These are phyloP conservation scores for Protomyces inundatus DNA, from an alignment of 1,139 yeast species.

Conservation along the genomic window DNA sequence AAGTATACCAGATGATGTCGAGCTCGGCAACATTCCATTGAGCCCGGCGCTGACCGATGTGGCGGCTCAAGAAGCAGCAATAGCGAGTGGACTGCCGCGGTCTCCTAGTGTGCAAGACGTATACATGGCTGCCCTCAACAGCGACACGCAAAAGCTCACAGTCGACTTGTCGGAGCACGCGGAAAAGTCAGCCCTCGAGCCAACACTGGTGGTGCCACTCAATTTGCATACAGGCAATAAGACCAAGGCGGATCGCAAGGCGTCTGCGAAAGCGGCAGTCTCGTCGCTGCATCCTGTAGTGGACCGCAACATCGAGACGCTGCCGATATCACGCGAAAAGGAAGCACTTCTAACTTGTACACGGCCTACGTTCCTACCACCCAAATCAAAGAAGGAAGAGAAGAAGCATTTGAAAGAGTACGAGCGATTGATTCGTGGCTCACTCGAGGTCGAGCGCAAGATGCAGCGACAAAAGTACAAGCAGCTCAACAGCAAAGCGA, in stretches of 20 bases:
- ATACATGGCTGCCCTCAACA: not conserved
- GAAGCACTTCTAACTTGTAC: constrained; percentile 47
- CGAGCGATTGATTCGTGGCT: constrained; percentile 48
- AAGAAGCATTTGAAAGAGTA: constrained; percentile 54
- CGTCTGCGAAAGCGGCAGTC: constrained; percentile 12
- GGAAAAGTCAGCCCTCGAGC: not conserved
- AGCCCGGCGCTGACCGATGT: not conserved
- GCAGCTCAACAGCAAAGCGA: constrained; percentile 36
- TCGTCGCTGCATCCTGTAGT: constrained; percentile 2
- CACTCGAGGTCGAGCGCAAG: constrained; percentile 41
- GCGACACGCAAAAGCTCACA: not conserved
- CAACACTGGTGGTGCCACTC: not conserved
- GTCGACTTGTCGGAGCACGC: not conserved
- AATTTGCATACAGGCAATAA: not conserved
- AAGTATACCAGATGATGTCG: not conserved
- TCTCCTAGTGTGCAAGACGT: not conserved
- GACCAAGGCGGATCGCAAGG: constrained; percentile 9
- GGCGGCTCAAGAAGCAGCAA: not conserved
- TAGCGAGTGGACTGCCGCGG: not conserved
- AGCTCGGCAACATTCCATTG: not conserved
- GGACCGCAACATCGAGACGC: constrained; percentile 14
- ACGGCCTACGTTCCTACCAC: constrained; percentile 64
- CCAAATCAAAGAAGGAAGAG: constrained; percentile 54
- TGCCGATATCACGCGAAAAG: constrained; percentile 35
- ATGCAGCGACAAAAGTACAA: constrained; percentile 36